Base-by-base conservation (phyloP, 768 basidiomycete genomes). In the Boletellus sp. region DNA sequence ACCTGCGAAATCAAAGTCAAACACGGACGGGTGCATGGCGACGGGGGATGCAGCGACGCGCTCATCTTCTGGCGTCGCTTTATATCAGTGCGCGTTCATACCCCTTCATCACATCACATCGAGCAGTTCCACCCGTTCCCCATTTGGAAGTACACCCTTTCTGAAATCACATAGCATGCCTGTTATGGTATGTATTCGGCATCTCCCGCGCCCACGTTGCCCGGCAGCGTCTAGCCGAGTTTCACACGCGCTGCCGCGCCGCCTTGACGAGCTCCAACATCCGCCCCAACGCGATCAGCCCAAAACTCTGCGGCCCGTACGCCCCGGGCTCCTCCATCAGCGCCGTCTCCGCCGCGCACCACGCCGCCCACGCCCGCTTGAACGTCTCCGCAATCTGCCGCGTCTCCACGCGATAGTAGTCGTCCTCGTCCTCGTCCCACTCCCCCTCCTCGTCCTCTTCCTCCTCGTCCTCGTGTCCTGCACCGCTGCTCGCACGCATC, bases 291-390 rank as follows among this genome's bases (percentile, higher is more conserved):
- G 74, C 75, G 16, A 79, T 64, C 48, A 75, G 49, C 10, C 77
- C 76, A 42, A 78, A 78, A 54, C 74, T 75, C 52, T 70, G 70
- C 7, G 72, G 60, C 1, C 77, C 77, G 51, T 70, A 78, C 40
- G 44, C 43, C 4, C 22, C 51, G 15, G 62, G 57, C 13, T 68
- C 61, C 0, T 54, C 52, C 39, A 37, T 44, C 16, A 75, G 34
- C 10, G 37, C 41, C 2, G 58, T 62, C 52, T 70, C 69, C 0
- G 74, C 72, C 6, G 69, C 69, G 6, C 63, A 53, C 78, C 77
- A 78, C 0, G 67, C 78, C 1, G 70, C 71, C 70, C 71, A 77
- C 13, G 74, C 69, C 16, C 76, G 73, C 51, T 54, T 59, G 51
- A 75, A 74, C 35, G 53, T 50, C 41, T 56, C 63, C 1, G 57